Evolutionary conservation across 345 rosid species (phyloP), one percentile per base, ranked within the genome.

Genomic region (Melastoma malabathricum): DNA sequence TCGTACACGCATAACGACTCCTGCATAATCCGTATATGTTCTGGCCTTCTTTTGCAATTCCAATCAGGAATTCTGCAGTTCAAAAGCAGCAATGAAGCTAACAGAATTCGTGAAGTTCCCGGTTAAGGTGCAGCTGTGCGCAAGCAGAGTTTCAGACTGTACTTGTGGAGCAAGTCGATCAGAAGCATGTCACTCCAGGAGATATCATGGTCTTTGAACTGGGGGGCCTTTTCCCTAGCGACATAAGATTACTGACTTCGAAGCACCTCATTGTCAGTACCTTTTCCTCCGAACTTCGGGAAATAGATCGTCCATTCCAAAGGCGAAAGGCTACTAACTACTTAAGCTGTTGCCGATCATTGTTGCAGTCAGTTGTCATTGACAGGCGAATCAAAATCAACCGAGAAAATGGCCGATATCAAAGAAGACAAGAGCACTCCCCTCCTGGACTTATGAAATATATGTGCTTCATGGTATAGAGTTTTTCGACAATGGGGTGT

Each of bases 71-170:
- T 68, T 66, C 59, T 58, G 68, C 71, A 76, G 90, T 60, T 82
- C 90, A 53, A 82, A 79, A 66, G 90, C 86, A 25, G 86, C 90
- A 50, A 82, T 79, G 86, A 71, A 79, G 60, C 86, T 82, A 48
- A 62, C 75, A 14, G 90, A 82, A 56, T 74, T 72, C 19, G 75
- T 82, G 6, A 68, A 64, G 64, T 61, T 73, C 49, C 90, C 90
- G 0, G 61, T 82, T 55, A 79, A 82, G 72, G 90, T 82, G 55
- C 90, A 82, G 61, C 68, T 83, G 60, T 82, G 90, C 60, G 86
- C 86, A 13, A 83, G 90, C 53, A 76, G 79, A 62, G 74, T 76
- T 76, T 48, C 83, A 82, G 78, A 76, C 86, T 12, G 90, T 79
- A 52, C 57, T 82, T 51, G 44, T 75, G 27, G 83, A 76, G 57